phyloP scores from a whole-genome alignment of 345 rosid species.

The Lumnitzera littorea region DNA sequence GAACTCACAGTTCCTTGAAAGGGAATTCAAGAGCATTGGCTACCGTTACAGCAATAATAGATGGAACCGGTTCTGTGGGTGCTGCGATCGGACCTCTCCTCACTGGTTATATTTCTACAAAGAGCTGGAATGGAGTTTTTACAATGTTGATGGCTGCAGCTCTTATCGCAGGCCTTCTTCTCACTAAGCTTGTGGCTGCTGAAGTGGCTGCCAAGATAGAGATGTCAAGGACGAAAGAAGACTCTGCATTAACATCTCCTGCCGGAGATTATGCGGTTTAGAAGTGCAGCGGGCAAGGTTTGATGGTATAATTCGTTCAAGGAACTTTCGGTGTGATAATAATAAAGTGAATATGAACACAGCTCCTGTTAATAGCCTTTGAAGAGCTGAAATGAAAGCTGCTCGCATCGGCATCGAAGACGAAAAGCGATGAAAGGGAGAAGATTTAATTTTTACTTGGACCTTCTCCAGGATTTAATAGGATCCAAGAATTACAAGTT shows the following conservation, averaged over 20 bases:
- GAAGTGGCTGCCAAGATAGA: slow-evolving; percentile 68
- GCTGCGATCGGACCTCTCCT: slow-evolving; percentile 93
- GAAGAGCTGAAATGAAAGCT: too few relatives aligned
- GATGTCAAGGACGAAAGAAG: slow-evolving; percentile 30
- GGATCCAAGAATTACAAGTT: not conserved
- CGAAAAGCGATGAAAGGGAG: not conserved
- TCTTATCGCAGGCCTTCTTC: slow-evolving; percentile 62
- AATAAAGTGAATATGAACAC: too few relatives aligned
- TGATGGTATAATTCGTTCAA: not conserved
- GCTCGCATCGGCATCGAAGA: too few relatives aligned
- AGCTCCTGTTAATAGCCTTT: too few relatives aligned
- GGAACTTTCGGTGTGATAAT: too few relatives aligned
- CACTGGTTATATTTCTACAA: slow-evolving; percentile 80
- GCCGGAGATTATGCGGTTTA: slow-evolving; percentile 15
- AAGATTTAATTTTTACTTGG: slow-evolving; percentile 5
- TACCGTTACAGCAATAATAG: slow-evolving; percentile 93
- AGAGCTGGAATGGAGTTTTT: slow-evolving; percentile 87
- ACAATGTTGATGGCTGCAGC: slow-evolving; percentile 93
- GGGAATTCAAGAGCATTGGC: slow-evolving; percentile 94
- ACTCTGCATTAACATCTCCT: slow-evolving; percentile 13
- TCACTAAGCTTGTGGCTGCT: slow-evolving; percentile 69
- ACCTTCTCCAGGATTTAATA: slow-evolving; percentile 3
- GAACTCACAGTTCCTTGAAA: slow-evolving; percentile 82
- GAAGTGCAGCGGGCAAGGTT: slow-evolving; percentile 4
- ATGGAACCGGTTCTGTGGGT: slow-evolving; percentile 96